Evolutionary conservation across 139 green algal genomes (phyloP), one percentile per base, ranked within the genome.

Genomic region (Mesotaenium endlicherianum): DNA sequence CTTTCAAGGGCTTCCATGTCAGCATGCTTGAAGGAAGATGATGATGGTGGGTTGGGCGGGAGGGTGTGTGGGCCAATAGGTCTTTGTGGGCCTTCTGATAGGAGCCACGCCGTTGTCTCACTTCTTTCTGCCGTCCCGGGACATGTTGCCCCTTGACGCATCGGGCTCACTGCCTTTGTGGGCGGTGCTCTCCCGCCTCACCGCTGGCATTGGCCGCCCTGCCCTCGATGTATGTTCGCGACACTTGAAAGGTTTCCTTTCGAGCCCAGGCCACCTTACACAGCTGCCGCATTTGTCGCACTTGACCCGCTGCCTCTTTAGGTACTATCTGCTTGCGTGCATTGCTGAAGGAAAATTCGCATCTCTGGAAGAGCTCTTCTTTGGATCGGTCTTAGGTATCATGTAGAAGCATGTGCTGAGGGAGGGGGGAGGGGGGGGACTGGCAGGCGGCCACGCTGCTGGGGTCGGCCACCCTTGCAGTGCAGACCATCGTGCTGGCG

Each of bases 401-500:
- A n/a, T n/a, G n/a, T n/a, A n/a, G n/a, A n/a, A n/a, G n/a, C n/a
- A n/a, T n/a, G n/a, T n/a, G n/a, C n/a, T n/a, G n/a, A n/a, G n/a
- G n/a, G n/a, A n/a, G n/a, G n/a, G n/a, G n/a, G n/a, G n/a, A n/a
- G n/a, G n/a, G n/a, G n/a, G n/a, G n/a, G n/a, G n/a, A n/a, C n/a
- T 2, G 36, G 30, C 72, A 87, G 77, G 75, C 77, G 14, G 77
- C 57, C 31, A 31, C 80, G 0, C 40, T 92, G 53, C 75, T 94
- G 44, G 91, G 83, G 0, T 70, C 49, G 1, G 90, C 90, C 8
- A 89, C 89, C 0, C 81, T 94, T 26, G 90, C 91, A 4, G 70
- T 90, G 0, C 88, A 92, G 70, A 90, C 91, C 2, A 58, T 94
- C 0, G 91, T 94, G 40, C 85, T 94, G 41, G 91, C 91, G 0